Evolutionary conservation across 441 rosid species (phyloP), one percentile per base, ranked within the genome.

Genomic region (Geranium incanum): DNA sequence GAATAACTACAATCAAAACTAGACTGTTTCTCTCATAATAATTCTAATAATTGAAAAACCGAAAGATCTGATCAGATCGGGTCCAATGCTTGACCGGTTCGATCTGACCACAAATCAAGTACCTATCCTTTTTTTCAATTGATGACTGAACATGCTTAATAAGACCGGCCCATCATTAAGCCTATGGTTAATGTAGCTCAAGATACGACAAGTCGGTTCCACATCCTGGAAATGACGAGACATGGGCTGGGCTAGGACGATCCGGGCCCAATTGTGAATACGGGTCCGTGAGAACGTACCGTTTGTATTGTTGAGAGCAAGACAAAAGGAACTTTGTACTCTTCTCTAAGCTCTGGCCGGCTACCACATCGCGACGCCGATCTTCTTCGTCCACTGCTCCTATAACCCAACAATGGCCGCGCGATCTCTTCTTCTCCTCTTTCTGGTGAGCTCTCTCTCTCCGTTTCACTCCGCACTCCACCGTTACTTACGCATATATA

Each of bases 371-470:
- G 60, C 15, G 60, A 55, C 60, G 60, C 60, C 60, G 15, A 55
- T 55, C 19, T 16, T 55, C 60, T 6, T 55, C 33, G 33, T 28
- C 60, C 5, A 19, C 60, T 15, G 60, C 60, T 55, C 60, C 15
- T 55, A 55, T n/a, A 13, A n/a, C 33, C 33, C 33, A 28, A 1
- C 33, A 28, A 28, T 28, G 33, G 33, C 33, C 33, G 33, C 33
- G 33, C 33, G 33, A 28, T 28, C 33, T 28, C 33, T 28, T 28
- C 33, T 28, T 28, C 33, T 28, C 33, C 33, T 28, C 33, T 28
- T 28, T 16, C 60, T 55, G 60, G 60, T 55, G 60, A 55, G 60
- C 60, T 55, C 19, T 18, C 60, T 55, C 60, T 55, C 57, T 55
- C 60, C 60, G 3, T 16, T 55, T 55, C 60, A n/a, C 60, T 55